phyloP scores from a whole-genome alignment of 2,329 filamentous ascomycete species.

The Cryphonectria radicalis region DNA sequence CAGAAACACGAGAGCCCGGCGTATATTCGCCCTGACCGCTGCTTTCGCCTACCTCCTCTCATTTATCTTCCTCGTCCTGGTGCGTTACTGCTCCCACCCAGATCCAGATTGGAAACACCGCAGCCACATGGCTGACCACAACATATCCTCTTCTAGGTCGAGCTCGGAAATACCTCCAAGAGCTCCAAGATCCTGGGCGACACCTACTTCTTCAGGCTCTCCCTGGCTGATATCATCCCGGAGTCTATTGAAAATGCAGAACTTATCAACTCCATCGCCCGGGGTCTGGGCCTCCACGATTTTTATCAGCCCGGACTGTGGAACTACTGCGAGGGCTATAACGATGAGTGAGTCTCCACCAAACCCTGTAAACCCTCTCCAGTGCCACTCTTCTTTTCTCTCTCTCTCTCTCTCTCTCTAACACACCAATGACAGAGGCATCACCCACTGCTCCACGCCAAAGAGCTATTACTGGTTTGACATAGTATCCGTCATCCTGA shows the following conservation, averaged over 20 bases:
- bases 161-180: slow-evolving; percentile 74
- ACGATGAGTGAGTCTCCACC: slow-evolving; percentile 53
- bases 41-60: slow-evolving; percentile 74
- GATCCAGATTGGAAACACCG: not conserved
- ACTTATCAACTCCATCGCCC: slow-evolving; percentile 85
- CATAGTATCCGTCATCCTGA: slow-evolving; percentile 78
- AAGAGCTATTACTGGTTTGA: slow-evolving; percentile 86
- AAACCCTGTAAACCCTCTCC: not conserved
- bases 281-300: slow-evolving; percentile 85
- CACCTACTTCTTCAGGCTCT: slow-evolving; percentile 84
- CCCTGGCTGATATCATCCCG: slow-evolving; percentile 82
- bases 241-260: slow-evolving; percentile 70
- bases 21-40: slow-evolving; percentile 66
- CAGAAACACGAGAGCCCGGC: slow-evolving; percentile 56
- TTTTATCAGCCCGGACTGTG: slow-evolving; percentile 94
- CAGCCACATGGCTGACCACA: slow-evolving; percentile 15
- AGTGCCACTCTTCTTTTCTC: not conserved
- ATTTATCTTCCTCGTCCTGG: slow-evolving; percentile 79
- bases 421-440: slow-evolving; percentile 65
- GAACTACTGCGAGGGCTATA: slow-evolving; percentile 89
- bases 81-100: slow-evolving; percentile 41
- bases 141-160: slow-evolving; percentile 44
- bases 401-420: not conserved
- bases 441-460: slow-evolving; percentile 76
- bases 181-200: slow-evolving; percentile 61